Percentiles rank a stretch among this genome's conserved stretches.
phyloP scores from a whole-genome alignment of 331 rosid genomes.

The Malus hybrid region DNA sequence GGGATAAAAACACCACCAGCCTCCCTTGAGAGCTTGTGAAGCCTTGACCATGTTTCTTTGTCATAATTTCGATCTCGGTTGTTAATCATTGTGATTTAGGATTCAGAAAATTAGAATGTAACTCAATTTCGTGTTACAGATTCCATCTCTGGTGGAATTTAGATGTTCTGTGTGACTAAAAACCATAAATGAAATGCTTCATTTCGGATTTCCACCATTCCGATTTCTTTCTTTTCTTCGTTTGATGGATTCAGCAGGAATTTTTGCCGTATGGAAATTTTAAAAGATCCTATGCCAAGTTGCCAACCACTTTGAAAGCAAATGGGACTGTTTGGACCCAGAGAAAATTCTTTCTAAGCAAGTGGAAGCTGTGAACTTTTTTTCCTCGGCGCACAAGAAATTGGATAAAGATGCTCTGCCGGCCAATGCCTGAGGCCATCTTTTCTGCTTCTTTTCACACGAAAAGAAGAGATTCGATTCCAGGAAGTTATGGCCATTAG shows the following conservation, averaged over 20 bases:
- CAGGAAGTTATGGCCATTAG: too few species aligned
- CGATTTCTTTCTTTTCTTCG: not conserved
- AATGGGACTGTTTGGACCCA: not conserved
- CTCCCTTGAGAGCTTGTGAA: not conserved
- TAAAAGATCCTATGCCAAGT: not conserved
- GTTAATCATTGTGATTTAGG: not conserved
- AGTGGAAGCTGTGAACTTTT: slow-evolving; percentile 12
- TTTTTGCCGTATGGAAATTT: not conserved
- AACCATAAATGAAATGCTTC: not conserved
- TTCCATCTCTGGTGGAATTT: not conserved
- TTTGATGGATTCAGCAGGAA: not conserved
- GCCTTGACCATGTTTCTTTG: not conserved
- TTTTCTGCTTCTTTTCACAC: not conserved
- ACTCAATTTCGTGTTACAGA: not conserved
- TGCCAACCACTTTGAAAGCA: not conserved
- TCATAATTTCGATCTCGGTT: not conserved
- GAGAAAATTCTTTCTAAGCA: not conserved
- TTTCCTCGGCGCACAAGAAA: not conserved
- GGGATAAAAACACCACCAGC: not conserved
- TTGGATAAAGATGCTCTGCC: slow-evolving; percentile 20
- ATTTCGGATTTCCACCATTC: not conserved
- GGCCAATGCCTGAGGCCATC: not conserved
- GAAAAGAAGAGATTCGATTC: slow-evolving; percentile 3
- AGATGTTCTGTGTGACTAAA: not conserved
- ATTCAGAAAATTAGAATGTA: not conserved